Conservation (phyloP, 2,329 filamentous ascomycete species). For the Amphichorda felina region DNA sequence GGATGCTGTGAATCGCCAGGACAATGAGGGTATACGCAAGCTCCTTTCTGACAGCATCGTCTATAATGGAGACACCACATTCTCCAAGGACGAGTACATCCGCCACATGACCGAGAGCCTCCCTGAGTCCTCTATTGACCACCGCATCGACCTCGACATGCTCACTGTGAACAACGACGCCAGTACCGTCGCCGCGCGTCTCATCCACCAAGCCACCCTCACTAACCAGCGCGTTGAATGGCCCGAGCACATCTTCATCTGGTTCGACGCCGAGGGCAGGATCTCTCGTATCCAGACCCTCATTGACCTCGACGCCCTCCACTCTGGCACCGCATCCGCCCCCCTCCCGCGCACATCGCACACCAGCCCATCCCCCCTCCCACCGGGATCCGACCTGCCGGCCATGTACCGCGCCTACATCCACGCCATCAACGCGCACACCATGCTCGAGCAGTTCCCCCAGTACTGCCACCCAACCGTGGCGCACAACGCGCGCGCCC, state of each 20-base stretch:
- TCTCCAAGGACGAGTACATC: too few relatives aligned
- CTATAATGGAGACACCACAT: too few relatives aligned
- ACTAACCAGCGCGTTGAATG: neutral
- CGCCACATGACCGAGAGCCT: too few relatives aligned
- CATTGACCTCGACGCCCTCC: neutral
- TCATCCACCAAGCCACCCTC: too few relatives aligned
- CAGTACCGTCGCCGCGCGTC: too few relatives aligned
- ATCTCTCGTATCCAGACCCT: neutral
- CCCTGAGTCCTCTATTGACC: too few relatives aligned
- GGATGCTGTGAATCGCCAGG: too few relatives aligned
- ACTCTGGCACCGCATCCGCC: neutral
- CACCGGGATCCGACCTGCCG: neutral
- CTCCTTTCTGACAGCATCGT: too few relatives aligned
- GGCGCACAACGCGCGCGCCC: slow-evolving; percentile 15
- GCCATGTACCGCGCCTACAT: slow-evolving; percentile 16
- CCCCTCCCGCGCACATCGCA: neutral
- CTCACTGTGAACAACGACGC: too few relatives aligned
- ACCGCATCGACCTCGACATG: too few relatives aligned
- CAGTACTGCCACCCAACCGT: slow-evolving; percentile 13
- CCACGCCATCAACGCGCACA: slow-evolving; percentile 16
- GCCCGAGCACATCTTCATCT: neutral
- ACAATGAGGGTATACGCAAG: too few relatives aligned
- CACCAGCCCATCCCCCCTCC: neutral
- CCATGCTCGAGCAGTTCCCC: slow-evolving; percentile 11
- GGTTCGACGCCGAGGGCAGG: neutral